Evolutionary conservation across 2,329 filamentous ascomycete genomes (phyloP).

Genomic region (Phaeosphaeriaceae sp.): DNA sequence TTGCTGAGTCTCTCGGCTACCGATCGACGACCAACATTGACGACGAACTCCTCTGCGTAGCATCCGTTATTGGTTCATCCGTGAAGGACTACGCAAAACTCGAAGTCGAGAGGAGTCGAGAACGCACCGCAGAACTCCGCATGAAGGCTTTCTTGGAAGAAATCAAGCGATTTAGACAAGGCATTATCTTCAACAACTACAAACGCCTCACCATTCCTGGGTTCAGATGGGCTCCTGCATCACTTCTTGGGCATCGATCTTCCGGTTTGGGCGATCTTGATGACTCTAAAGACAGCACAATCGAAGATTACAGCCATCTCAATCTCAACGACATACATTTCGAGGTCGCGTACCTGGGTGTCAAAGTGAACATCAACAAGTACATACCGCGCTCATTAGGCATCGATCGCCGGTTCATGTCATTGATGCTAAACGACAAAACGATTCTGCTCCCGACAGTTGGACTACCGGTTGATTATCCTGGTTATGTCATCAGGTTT

Average conservation of each 20-base stretch:
- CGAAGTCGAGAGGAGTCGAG: conserved; percentile 10
- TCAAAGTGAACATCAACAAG: conserved; percentile 21
- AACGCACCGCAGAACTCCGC: conserved; percentile 15
- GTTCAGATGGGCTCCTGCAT: conserved; percentile 18
- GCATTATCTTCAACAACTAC: conserved; percentile 21
- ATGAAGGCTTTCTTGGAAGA: conserved; percentile 22
- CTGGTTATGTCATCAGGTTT: conserved; percentile 17
- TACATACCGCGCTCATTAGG: conserved; percentile 14
- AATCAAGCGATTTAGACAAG: conserved; percentile 17
- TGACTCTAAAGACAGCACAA: conserved; percentile 13
- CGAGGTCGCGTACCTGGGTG: conserved; percentile 9
- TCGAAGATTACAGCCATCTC: conserved; percentile 17
- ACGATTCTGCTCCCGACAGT: conserved; percentile 20
- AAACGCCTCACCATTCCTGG: conserved; percentile 15
- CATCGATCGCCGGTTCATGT: conserved; percentile 17
- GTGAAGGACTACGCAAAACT: conserved; percentile 16
- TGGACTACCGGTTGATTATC: conserved; percentile 19
- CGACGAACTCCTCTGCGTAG: conserved; percentile 18
- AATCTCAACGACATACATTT: conserved; percentile 16
- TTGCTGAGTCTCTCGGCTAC: conserved; percentile 15
- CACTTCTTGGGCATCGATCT: conserved; percentile 14
- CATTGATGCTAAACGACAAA: conserved; percentile 14
- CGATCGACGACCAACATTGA: conserved; percentile 17
- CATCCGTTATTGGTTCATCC: conserved; percentile 18
- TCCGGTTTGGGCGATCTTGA: conserved; percentile 17